Base-by-base conservation (phyloP, 148 eudicot genomes). In the Bassia scoparia region DNA sequence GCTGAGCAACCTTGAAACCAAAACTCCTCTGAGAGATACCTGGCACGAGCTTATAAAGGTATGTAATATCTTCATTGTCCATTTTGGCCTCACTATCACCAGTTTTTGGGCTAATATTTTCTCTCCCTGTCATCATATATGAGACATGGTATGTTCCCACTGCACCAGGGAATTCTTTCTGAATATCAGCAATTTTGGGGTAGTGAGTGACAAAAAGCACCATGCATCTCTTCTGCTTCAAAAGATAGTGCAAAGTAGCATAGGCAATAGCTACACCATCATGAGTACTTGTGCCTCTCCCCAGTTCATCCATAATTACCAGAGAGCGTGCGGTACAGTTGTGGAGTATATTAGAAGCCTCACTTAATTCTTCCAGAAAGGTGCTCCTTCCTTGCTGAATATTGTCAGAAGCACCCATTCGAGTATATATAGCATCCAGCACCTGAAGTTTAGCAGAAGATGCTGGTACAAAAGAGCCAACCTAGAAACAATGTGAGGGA, bases 191-290 rank as follows among this genome's bases (percentile, higher is more conserved):
- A 76, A 95, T 84, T 79, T 92, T 86, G 67, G 99, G 99, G 75
- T 95, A 95, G 79, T 95, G 99, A 49, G 99, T 95, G 67, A 95
- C 99, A 74, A 95, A 95, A 38, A 95, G 85, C 44, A 83, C 84
- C 90, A 90, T 80, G 74, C 96, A 86, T 79, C 79, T 80, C 77
- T 90, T 92, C 72, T 86, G 84, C 71, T 88, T 81, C 35, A 95
- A 79, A 50, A 95, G 89, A 83, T 89, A 76, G 55, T 90, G 96
- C 84, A 95, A 81, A 27, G 97, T 87, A 49, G 97, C 94, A 76
- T 92, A 95, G 37, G 99, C 99, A 83, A 95, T 95, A 17, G 99
- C 99, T 38, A 92, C 96, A 16, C 99, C 99, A 44, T 95, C 99
- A 73, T 95, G 99, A 48, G 99, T 92, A 48, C 98, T 95, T 14